phyloP scores from a whole-genome alignment of 371 early-diverging fungal species.

The Mucor saturninus region DNA sequence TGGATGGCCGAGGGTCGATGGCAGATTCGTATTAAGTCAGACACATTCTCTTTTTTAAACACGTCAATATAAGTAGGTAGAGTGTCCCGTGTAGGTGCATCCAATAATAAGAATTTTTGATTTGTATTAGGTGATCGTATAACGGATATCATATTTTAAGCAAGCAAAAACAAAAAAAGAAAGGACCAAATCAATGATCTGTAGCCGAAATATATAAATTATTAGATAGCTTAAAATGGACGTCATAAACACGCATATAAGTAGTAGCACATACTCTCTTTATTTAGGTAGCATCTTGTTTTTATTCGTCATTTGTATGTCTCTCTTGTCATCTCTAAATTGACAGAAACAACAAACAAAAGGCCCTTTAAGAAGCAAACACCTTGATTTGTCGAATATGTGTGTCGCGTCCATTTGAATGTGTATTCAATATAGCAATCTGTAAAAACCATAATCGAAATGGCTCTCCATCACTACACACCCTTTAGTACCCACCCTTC shows the following conservation, averaged over 20 bases:
- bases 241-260: neutral
- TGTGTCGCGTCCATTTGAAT: slow-evolving; percentile 92
- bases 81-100: slow-evolving; percentile 62
- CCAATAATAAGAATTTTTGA: slow-evolving; percentile 63
- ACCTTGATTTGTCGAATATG: slow-evolving; percentile 85
- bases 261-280: too few species aligned
- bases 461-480: slow-evolving; percentile 42
- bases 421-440: slow-evolving; percentile 82
- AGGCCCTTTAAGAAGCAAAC: slow-evolving; percentile 31
- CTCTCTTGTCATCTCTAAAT: neutral
- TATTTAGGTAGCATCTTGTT: too few species aligned
- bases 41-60: slow-evolving; percentile 54
- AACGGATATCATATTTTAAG: slow-evolving; percentile 26
- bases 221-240: slow-evolving; percentile 1
- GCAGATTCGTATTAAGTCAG: slow-evolving; percentile 63
- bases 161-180: slow-evolving; percentile 3
- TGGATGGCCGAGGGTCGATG: slow-evolving; percentile 29
- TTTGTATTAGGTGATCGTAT: slow-evolving; percentile 32
- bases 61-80: slow-evolving; percentile 51
- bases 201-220: too few species aligned
- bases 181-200: neutral
- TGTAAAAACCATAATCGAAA: slow-evolving; percentile 70
- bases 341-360: too few species aligned
- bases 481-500: too few species aligned
- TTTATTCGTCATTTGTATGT: neutral